Evolutionary conservation across 352 stramenopile species (phyloP), one percentile per base, ranked within the genome.

Genomic region (Sclerospora graminicola): DNA sequence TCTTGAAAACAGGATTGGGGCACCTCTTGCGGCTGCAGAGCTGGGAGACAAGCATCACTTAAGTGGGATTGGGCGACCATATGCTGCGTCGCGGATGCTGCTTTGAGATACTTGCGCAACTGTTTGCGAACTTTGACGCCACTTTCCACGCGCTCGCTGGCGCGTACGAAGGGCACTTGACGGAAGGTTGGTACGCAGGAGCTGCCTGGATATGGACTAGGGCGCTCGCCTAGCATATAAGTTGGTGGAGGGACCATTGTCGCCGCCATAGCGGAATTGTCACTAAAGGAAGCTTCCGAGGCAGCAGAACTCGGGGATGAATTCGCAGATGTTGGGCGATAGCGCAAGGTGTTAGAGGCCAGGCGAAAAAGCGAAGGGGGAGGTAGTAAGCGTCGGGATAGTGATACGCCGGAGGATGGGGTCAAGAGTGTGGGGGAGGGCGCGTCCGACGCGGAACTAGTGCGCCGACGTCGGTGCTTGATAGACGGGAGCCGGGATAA

Each of bases 61-160:
- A 91, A 54, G 48, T 87, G 79, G 41, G 79, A 81, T 52, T 89
- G 74, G 41, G 77, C 75, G 28, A 88, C 77, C 50, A 86, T 74
- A 29, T 84, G 70, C 66, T 91, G 77, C 47, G 80, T 85, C 19
- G 60, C 57, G 1, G 75, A 81, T 45, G 65, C 79, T 35, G 77
- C 70, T 48, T 85, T 85, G 14, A 91, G 59, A 56, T 91, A 91
- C 59, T 89, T 89, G 54, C 74, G 61, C 27, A 91, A 54, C 48
- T 91, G 74, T 52, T 88, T 84, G 55, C 80, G 77, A 19, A 89
- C 77, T 41, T 82, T 82, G 33, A 87, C 65, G 41, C 80, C 80
- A 48, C 68, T 86, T 51, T 89, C 80, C 26, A 89, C 73, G 43
- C 80, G 80, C 48, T 84, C 73, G 45, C 50, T 82, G 36, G 82